Evolutionary conservation across 257 asterid species (phyloP), one percentile per base, ranked within the genome.

Genomic region (Penstemon barbatus): DNA sequence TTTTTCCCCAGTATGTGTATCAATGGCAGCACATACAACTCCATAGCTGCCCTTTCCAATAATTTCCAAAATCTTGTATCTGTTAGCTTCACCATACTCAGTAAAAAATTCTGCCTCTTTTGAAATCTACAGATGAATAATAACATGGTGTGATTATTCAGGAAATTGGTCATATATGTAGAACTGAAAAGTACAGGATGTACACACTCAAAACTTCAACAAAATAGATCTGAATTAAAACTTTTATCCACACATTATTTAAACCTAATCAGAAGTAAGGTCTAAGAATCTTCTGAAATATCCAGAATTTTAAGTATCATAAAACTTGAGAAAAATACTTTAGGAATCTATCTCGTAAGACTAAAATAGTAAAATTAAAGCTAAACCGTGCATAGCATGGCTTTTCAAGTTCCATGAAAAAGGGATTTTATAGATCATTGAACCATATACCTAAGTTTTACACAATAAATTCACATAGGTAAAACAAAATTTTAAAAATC

Each of bases 31-130:
- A 76, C 96, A 89, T 42, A 89, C 98, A 76, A 91, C 96, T 71
- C 98, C 98, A 80, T 91, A 91, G 79, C 98, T 91, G 57, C 98
- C 96, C 72, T 87, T 91, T 63, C 98, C 96, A 60, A 91, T 78
- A 49, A 91, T 85, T 78, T 91, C 98, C 78, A 89, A 74, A 74
- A 89, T 91, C 70, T 87, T 89, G 80, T 91, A 91, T 71, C 95
- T 72, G 70, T 81, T 89, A 38, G 95, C 96, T 62, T 89, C 98
- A 43, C 95, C 98, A 71, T 89, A 89, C 79, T 85, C 98, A 0
- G 93, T 85, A 64, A 91, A 91, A 72, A 89, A 91, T 6, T 91
- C 95, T 4, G 66, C 57, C 71, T 85, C 93, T 81, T 85, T 89
- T 8, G 85, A 48, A 74, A 71, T 73, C 98, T 91, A 87, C 76